phyloP scores from a whole-genome alignment of 352 stramenopile species.

The Phytophthora vignae region DNA sequence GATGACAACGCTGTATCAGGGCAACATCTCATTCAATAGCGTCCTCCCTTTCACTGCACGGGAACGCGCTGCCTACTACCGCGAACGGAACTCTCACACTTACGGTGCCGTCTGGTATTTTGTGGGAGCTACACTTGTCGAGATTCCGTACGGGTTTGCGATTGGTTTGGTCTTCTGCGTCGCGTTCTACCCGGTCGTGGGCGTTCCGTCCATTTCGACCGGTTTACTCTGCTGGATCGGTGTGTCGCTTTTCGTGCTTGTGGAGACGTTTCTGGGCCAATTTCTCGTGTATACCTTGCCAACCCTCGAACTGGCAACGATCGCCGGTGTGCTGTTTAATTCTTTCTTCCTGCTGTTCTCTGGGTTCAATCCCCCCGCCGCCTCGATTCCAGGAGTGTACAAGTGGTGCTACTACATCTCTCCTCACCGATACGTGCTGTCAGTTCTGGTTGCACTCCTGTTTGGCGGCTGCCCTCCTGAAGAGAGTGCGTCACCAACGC shows the following conservation, averaged over 20 bases:
- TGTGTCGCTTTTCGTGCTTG: slow-evolving; percentile 24
- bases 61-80: slow-evolving; percentile 19
- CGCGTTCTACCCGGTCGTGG: slow-evolving; percentile 30
- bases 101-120: slow-evolving; percentile 27
- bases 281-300: slow-evolving; percentile 24
- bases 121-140: slow-evolving; percentile 7
- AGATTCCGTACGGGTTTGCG: slow-evolving; percentile 24
- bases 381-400: slow-evolving; percentile 47
- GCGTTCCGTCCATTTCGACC: slow-evolving; percentile 24
- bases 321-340: slow-evolving; percentile 15
- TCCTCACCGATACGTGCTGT: slow-evolving; percentile 11
- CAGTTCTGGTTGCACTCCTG: slow-evolving; percentile 8
- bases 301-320: slow-evolving; percentile 17
- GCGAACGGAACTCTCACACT: slow-evolving; percentile 18
- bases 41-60: slow-evolving; percentile 15
- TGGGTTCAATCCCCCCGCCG: slow-evolving; percentile 53
- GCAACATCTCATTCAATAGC: slow-evolving; percentile 19
- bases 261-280: slow-evolving; percentile 42
- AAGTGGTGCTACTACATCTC: slow-evolving; percentile 56
- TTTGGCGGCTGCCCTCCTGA: slow-evolving; percentile 5
- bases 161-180: slow-evolving; percentile 16
- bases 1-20: slow-evolving; percentile 25
- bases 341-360: slow-evolving; percentile 54
- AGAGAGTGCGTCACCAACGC: not conserved
- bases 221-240: slow-evolving; percentile 34